Evolutionary conservation across 306 rosid genomes (phyloP).

Genomic region (Sophora flavescens): DNA sequence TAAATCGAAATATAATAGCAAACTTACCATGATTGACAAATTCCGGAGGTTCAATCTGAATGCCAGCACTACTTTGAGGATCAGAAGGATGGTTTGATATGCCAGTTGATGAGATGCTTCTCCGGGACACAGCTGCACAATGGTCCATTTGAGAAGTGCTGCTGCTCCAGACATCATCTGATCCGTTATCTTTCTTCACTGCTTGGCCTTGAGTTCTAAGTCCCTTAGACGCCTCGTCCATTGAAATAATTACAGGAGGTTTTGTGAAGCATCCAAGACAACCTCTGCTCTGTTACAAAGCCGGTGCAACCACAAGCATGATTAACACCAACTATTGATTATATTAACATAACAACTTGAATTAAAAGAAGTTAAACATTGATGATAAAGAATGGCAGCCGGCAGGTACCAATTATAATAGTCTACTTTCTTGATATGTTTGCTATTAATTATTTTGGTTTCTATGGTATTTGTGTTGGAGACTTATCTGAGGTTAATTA

Average conservation of each 20-base stretch:
- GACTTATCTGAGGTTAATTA: slow-evolving; percentile 19
- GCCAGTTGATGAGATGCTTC: slow-evolving; percentile 57
- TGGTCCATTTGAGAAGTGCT: slow-evolving; percentile 71
- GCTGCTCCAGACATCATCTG: slow-evolving; percentile 80
- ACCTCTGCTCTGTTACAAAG: slow-evolving; percentile 94
- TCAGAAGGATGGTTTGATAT: slow-evolving; percentile 54
- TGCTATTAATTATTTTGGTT: slow-evolving; percentile 14
- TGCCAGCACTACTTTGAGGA: slow-evolving; percentile 55
- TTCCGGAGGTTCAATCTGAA: slow-evolving; percentile 63
- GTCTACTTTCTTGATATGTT: background rate
- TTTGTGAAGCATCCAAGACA: slow-evolving; percentile 73
- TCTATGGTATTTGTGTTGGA: slow-evolving; percentile 25
- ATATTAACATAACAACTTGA: slow-evolving; percentile 8
- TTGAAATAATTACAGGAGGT: slow-evolving; percentile 46
- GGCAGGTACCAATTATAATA: background rate
- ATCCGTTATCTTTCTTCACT: slow-evolving; percentile 55
- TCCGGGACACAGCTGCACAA: slow-evolving; percentile 60
- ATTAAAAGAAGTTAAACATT: slow-evolving; percentile 7
- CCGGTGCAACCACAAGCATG: slow-evolving; percentile 63
- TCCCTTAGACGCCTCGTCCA: slow-evolving; percentile 60
- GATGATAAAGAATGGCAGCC: slow-evolving; percentile 2
- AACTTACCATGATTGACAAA: slow-evolving; percentile 84
- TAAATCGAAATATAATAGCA: slow-evolving; percentile 16
- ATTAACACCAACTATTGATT: slow-evolving; percentile 54
- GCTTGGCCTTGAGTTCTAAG: slow-evolving; percentile 55